A percentile compares a stretch with the other conserved stretches of the same genome.
Conservation (phyloP, 495 filamentous ascomycete species). For the Amphirosellinia nigrospora region DNA sequence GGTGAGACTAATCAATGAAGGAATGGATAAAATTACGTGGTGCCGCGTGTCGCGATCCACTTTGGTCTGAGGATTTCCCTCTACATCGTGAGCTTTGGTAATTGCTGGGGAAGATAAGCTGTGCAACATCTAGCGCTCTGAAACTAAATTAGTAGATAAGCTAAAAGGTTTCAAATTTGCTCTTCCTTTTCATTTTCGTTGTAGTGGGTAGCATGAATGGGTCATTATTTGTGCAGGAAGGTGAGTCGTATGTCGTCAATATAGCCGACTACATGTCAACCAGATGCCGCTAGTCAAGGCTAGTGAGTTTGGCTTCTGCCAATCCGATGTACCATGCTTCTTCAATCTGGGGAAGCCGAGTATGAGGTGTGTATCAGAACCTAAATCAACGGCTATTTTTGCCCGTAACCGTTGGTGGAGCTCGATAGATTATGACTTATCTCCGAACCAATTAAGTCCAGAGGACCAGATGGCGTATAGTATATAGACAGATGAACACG, state of each 20-base stretch:
- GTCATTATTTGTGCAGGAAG: not conserved
- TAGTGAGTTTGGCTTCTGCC: not conserved
- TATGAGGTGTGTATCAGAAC: not conserved
- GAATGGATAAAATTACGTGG: slow-evolving; percentile 1
- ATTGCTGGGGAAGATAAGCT: not conserved
- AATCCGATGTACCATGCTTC: not conserved
- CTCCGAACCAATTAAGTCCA: not conserved
- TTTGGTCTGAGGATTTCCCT: not conserved
- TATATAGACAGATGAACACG: not conserved
- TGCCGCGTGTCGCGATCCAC: slow-evolving; percentile 12
- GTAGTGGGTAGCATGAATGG: not conserved
- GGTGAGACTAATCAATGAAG: not conserved
- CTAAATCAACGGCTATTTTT: not conserved
- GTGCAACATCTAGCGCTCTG: not conserved
- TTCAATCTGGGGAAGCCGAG: not conserved
- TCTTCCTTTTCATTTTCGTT: not conserved
- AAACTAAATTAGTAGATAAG: not conserved
- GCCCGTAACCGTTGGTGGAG: not conserved
- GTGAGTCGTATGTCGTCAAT: not conserved
- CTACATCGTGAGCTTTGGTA: not conserved
- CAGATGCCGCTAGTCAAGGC: not conserved
- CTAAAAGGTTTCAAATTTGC: not conserved
- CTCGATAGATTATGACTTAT: not conserved
- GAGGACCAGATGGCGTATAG: not conserved
- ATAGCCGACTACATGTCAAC: not conserved